phyloP scores from a whole-genome alignment of 139 green algal species.

The Chlorella sp. region DNA sequence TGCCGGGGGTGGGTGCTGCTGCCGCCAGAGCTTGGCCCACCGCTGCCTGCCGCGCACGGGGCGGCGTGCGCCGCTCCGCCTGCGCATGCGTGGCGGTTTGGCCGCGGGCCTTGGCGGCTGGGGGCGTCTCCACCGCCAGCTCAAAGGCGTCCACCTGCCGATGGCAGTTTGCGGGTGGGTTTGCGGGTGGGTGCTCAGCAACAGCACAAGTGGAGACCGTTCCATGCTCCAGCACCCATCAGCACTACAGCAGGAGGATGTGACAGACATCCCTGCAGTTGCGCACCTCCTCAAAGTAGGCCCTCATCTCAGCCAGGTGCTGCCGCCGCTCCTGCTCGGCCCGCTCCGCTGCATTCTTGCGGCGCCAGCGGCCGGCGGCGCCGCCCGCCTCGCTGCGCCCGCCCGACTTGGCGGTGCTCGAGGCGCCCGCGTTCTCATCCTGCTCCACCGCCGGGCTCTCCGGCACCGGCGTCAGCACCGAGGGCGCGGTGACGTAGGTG shows the following conservation, averaged over 20 bases:
- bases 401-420: slow-evolving; percentile 10
- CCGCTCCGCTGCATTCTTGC: neutral
- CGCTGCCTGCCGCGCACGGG: neutral
- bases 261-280: neutral
- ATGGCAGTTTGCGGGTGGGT: too few relatives aligned
- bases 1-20: slow-evolving; percentile 16
- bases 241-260: too few relatives aligned
- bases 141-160: slow-evolving; percentile 75
- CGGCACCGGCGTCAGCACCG: slow-evolving; percentile 28
- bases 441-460: slow-evolving; percentile 11
- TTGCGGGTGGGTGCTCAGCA: neutral
- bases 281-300: slow-evolving; percentile 42
- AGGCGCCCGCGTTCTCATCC: neutral
- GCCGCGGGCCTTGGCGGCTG: neutral
- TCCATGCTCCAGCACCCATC: too few relatives aligned
- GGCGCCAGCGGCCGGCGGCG: slow-evolving; percentile 11
- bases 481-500: slow-evolving; percentile 23
- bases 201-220: too few relatives aligned
- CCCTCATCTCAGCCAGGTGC: slow-evolving; percentile 37
- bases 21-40: neutral
- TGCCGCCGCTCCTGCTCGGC: neutral
- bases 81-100: neutral
- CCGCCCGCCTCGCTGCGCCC: neutral
- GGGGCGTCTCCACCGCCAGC: slow-evolving; percentile 59
- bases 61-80: neutral